Evolutionary conservation across 2,329 filamentous ascomycete species (phyloP), one percentile per base, ranked within the genome.

Genomic region (Hypoxylon sp.): DNA sequence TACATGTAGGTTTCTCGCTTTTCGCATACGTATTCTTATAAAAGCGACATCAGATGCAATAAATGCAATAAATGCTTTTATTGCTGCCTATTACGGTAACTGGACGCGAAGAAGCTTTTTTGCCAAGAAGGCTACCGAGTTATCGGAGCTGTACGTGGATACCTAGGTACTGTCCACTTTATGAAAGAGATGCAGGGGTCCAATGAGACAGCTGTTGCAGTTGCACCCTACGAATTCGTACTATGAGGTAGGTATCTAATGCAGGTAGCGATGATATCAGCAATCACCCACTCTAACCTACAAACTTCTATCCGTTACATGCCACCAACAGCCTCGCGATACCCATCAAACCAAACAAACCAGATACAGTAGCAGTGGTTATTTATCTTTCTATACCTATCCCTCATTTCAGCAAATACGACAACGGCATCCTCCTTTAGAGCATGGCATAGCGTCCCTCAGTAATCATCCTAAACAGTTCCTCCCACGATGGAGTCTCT

Each of bases 371-470:
- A n/a, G n/a, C n/a, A n/a, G n/a, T n/a, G n/a, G n/a, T n/a, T n/a
- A n/a, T n/a, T n/a, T n/a, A n/a, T n/a, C n/a, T n/a, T n/a, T n/a
- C n/a, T n/a, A n/a, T 38, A 17, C 8, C 19, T 21, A 17, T 16
- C 21, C 26, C 13, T 15, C 9, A 19, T 21, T 12, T 42, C 21
- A 5, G 29, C 11, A 8, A 32, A 20, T 30, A 27, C 17, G n/a
- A 16, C 12, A 37, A 19, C n/a, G n/a, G n/a, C n/a, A n/a, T 13
- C 20, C 16, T 32, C 19, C 17, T 19, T 21, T 23, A 29, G 12
- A 57, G 45, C 37, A 57, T 57, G 46, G 47, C 34, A 51, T 51
- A 57, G 31, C 41, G n/a, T n/a, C n/a, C n/a, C n/a, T n/a, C n/a
- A 9, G 13, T 23, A 32, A 17, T 8, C 42, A 8, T 29, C 23